Percentiles rank a stretch among this genome's conserved stretches.
Evolutionary conservation across 306 rosid genomes (phyloP).

Genomic region (Pyrus communis): DNA sequence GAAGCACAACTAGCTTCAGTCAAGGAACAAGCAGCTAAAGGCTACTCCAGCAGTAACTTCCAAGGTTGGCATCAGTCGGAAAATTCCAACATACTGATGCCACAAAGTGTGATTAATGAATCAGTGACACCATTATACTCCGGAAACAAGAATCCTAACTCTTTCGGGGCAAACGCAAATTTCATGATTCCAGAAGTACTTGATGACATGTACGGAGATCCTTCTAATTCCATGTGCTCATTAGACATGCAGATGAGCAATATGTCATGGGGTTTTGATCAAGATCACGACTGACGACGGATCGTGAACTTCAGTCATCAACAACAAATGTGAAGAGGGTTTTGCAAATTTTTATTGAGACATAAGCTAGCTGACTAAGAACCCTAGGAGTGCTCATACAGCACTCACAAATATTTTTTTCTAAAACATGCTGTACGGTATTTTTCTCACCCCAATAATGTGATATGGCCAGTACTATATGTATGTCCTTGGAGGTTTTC

Average conservation of each 20-base stretch:
- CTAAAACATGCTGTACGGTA: background rate
- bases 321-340: background rate
- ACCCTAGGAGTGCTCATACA: background rate
- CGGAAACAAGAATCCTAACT: conserved; percentile 30
- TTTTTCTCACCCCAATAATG: background rate
- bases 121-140: conserved; percentile 15
- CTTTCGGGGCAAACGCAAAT: conserved; percentile 34
- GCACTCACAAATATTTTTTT: background rate
- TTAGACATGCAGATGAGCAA: conserved; percentile 35
- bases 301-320: conserved; percentile 35
- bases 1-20: conserved; percentile 76
- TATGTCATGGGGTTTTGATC: conserved; percentile 38
- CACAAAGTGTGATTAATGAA: conserved; percentile 20
- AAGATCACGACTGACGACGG: conserved; percentile 10
- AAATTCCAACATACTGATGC: conserved; percentile 30
- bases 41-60: conserved; percentile 33
- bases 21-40: conserved; percentile 70
- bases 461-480: background rate
- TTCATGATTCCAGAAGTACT: conserved; percentile 31
- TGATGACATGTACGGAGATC: conserved; percentile 38
- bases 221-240: conserved; percentile 39
- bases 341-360: background rate
- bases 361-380: background rate
- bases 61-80: conserved; percentile 49
- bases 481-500: background rate